Conservation (phyloP, 1,284 basidiomycete genomes). For the Ustilago trichophora region DNA sequence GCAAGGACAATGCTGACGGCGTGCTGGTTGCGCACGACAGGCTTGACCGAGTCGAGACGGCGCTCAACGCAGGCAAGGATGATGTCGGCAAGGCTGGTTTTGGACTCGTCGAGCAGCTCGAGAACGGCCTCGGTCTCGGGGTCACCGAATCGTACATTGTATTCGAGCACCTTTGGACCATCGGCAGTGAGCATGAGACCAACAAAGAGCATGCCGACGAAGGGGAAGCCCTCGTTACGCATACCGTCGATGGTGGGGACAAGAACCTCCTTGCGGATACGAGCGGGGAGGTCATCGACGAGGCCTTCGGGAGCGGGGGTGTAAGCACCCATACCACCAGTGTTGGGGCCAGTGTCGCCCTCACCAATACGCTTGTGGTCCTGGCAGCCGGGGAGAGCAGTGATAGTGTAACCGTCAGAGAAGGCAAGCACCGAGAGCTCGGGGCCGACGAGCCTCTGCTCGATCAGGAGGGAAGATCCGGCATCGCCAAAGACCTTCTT, state of each 20-base stretch:
- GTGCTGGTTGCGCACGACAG: slow-evolving; percentile 75
- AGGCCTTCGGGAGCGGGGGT: slow-evolving; percentile 86
- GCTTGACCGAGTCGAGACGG: slow-evolving; percentile 84
- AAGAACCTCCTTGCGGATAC: slow-evolving; percentile 76
- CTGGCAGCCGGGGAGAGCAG: slow-evolving; percentile 90
- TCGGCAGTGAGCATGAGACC: slow-evolving; percentile 89
- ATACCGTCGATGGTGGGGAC: slow-evolving; percentile 94
- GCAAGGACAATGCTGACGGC: slow-evolving; percentile 93
- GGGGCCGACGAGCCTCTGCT: slow-evolving; percentile 87
- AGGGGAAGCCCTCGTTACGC: slow-evolving; percentile 91
- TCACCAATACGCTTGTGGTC: slow-evolving; percentile 99
- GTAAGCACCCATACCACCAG: slow-evolving; percentile 98
- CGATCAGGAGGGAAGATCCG: slow-evolving; percentile 68
- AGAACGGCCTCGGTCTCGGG: slow-evolving; percentile 96
- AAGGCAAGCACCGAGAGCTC: slow-evolving; percentile 95
- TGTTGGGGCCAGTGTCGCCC: slow-evolving; percentile 91
- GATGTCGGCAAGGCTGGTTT: slow-evolving; percentile 59
- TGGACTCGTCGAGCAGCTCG: slow-evolving; percentile 75
- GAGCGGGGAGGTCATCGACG: slow-evolving; percentile 80
- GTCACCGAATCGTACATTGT: slow-evolving; percentile 98
- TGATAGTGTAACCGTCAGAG: slow-evolving; percentile 93
- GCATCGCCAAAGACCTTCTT: slow-evolving; percentile 86
- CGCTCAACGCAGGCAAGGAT: slow-evolving; percentile 85
- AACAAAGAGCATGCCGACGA: slow-evolving; percentile 94
- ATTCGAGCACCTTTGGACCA: slow-evolving; percentile 96